Base-by-base conservation (phyloP, 257 asterid species). In the Solanum bulbocastanum region DNA sequence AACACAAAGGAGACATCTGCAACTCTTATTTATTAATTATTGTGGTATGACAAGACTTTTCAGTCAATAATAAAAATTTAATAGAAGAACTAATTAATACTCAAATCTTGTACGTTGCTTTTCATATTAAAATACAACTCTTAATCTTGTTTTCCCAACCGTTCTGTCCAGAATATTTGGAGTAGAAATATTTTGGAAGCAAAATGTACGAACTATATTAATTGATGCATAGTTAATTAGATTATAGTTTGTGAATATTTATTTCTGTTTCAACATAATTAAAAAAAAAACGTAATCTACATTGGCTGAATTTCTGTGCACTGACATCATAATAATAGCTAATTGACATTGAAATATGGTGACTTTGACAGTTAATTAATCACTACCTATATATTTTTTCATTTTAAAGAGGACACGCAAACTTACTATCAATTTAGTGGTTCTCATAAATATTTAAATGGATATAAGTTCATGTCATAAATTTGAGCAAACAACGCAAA, bases 81-180 rank as follows among this genome's bases (percentile, higher is more conserved):
- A 60, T 14, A 84, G 23, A 32, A 36, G 75, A 52, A 62, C 32
- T 62, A 62, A 69, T 69, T 15, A 33, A 83, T 58, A 32, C 35
- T 36, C 75, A 25, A 84, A 69, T 78, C 91, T 89, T 89, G 88
- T 87, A 78, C 62, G 46, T 85, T 88, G 91, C 94, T 86, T 87
- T 32, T 73, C 36, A 11, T 33, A 84, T 39, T 83, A 87, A 69
- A 86, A 42, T 88, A 81, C 78, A 86, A 60, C 69, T 62, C 37
- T 73, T 33, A 37, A 83, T 85, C 86, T 87, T 87, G 86, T 87
- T 92, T 94, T 94, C 97, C 85, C 93, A 93, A 93, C 97, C 88
- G 94, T 91, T 91, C 88, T 90, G 87, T 35, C 92, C 94, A 89
- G 68, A 62, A 85, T 90, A 89, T 44, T 42, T 91, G 93, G 88